These are phyloP conservation scores for Pleurotus ostreatus DNA, from an alignment of 768 basidiomycete genomes.

Conservation along the genomic window DNA sequence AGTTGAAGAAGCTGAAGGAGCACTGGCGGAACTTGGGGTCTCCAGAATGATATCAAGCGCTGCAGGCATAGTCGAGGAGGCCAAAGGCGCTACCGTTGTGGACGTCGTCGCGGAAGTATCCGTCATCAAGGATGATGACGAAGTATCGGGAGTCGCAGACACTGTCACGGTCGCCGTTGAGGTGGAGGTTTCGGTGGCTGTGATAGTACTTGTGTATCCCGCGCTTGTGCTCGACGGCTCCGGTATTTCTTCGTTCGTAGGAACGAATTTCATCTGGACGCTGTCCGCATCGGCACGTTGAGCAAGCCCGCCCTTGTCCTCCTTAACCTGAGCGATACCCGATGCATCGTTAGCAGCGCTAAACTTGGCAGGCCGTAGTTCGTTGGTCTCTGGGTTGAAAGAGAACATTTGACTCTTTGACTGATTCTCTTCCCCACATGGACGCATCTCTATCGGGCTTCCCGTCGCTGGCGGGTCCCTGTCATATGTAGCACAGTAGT, in stretches of 20 bases:
- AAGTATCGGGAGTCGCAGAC: conserved; percentile 12
- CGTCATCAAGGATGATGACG: conserved; percentile 27
- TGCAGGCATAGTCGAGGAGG: conserved; percentile 15
- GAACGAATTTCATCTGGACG: conserved; percentile 11
- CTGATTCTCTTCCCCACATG: conserved; percentile 28
- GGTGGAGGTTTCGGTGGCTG: neutral
- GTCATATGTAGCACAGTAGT: conserved; percentile 62
- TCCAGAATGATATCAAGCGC: conserved; percentile 21
- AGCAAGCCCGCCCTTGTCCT: conserved; percentile 19
- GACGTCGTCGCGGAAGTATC: conserved; percentile 41
- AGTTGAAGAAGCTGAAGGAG: conserved; percentile 1
- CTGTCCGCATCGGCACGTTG: neutral
- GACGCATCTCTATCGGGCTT: conserved; percentile 46
- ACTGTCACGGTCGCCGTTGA: conserved; percentile 16
- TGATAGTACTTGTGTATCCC: conserved; percentile 3
- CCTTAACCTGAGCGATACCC: conserved; percentile 33
- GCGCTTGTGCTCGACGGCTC: neutral
- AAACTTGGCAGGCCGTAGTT: conserved; percentile 52
- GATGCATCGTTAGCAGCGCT: conserved; percentile 21
- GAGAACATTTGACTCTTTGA: conserved; percentile 57
- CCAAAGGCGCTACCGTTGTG: conserved; percentile 14
- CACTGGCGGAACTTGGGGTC: neutral
- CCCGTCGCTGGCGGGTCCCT: conserved; percentile 41
- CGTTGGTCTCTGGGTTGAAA: conserved; percentile 44
- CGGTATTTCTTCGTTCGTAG: neutral